A percentile compares a stretch with the other conserved stretches of the same genome.
phyloP scores from a whole-genome alignment of 306 rosid genomes.

The Abrus precatorius region DNA sequence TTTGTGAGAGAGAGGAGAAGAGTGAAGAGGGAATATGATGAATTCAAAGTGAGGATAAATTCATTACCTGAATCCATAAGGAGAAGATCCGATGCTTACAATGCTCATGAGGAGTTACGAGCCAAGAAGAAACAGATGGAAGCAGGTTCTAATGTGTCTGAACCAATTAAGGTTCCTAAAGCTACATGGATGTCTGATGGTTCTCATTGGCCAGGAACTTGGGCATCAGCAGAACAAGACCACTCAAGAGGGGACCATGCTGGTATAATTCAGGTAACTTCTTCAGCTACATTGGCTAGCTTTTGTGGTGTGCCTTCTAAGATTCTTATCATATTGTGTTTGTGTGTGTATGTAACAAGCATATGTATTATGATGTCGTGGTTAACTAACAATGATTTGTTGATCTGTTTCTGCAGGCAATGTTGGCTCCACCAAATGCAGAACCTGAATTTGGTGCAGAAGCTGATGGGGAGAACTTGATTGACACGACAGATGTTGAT shows the following conservation, averaged over 20 bases:
- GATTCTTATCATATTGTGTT: not conserved
- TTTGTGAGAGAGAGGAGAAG: slow-evolving; percentile 85
- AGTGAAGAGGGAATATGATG: slow-evolving; percentile 90
- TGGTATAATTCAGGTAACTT: slow-evolving; percentile 80
- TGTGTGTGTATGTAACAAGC: not conserved
- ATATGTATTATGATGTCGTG: no score
- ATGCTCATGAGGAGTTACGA: slow-evolving; percentile 86
- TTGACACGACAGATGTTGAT: slow-evolving; percentile 77
- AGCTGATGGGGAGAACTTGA: slow-evolving; percentile 73
- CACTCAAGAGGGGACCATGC: slow-evolving; percentile 93
- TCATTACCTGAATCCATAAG: slow-evolving; percentile 85
- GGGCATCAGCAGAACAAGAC: slow-evolving; percentile 76
- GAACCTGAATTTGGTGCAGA: slow-evolving; percentile 76
- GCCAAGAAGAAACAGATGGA: slow-evolving; percentile 86
- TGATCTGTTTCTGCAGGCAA: slow-evolving; percentile 61
- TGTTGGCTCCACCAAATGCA: slow-evolving; percentile 86
- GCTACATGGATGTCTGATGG: slow-evolving; percentile 97
- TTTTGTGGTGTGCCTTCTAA: no score
- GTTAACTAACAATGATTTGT: not conserved
- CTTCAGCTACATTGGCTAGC: not conserved
- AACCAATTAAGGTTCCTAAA: slow-evolving; percentile 66
- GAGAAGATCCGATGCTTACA: slow-evolving; percentile 86
- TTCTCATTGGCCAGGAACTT: slow-evolving; percentile 93
- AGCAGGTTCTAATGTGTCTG: slow-evolving; percentile 60
- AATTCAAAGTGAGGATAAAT: slow-evolving; percentile 83